Evolutionary conservation across 169 alveolate genomes (phyloP).

Genomic region (Ophryocystis elektroscirrha): DNA sequence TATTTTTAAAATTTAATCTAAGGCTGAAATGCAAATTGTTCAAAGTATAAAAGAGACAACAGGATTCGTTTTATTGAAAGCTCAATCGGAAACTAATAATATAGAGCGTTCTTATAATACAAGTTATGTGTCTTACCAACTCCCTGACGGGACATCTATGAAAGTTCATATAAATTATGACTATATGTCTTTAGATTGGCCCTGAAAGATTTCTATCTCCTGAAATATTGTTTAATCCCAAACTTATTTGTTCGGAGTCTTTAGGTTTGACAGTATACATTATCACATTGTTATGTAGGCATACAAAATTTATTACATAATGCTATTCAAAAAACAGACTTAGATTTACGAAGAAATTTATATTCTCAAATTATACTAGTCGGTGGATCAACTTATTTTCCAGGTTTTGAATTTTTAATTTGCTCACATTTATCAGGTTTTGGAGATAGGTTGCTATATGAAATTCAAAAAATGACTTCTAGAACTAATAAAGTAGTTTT

Average conservation of each 20-base stretch:
- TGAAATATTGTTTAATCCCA: conserved; percentile 25
- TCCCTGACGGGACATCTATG: conserved; percentile 19
- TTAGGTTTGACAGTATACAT: conserved; percentile 6
- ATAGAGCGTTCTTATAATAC: conserved; percentile 13
- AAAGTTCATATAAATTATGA: conserved; percentile 7
- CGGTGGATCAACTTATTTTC: conserved; percentile 38
- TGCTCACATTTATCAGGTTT: conserved; percentile 5
- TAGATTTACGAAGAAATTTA: conserved; percentile 25
- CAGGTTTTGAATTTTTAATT: conserved; percentile 12
- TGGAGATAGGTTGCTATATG: conserved; percentile 16
- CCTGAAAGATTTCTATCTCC: conserved; percentile 28
- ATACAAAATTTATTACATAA: conserved; percentile 14
- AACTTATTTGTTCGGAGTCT: conserved; percentile 16
- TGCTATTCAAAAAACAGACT: conserved; percentile 27
- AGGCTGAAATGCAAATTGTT: conserved; percentile 33
- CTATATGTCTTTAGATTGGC: conserved; percentile 10
- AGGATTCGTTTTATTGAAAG: conserved; percentile 27
- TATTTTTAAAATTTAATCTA: conserved; percentile 23
- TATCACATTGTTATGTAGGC: conserved; percentile 7
- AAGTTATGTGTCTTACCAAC: conserved; percentile 15
- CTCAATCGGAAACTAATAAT: conserved; percentile 12
- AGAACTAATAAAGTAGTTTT: conserved; percentile 11
- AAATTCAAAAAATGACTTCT: conserved; percentile 15
- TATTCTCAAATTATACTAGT: conserved; percentile 28
- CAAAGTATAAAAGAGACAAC: conserved; percentile 35